These are phyloP conservation scores for Lanmaoa pseudosensibilis DNA, from an alignment of 768 basidiomycete genomes.

Conservation along the genomic window DNA sequence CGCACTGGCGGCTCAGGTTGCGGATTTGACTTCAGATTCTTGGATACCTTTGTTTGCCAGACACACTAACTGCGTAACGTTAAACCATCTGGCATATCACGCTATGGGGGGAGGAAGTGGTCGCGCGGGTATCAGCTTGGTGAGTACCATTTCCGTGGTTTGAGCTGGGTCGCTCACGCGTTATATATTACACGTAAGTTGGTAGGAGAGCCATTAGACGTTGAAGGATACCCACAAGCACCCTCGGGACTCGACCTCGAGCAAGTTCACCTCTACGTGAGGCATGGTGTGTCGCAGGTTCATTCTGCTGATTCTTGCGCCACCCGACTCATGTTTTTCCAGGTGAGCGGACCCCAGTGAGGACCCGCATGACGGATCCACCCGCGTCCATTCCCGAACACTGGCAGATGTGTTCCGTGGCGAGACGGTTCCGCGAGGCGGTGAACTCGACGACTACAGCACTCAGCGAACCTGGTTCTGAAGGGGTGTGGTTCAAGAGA, in stretches of 20 bases:
- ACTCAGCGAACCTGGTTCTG: constrained; percentile 10
- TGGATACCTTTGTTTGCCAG: background rate
- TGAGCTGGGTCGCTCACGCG: background rate
- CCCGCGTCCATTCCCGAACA: constrained; percentile 67
- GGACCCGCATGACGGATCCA: constrained; percentile 56
- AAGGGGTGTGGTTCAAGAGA: constrained; percentile 40
- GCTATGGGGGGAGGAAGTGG: background rate
- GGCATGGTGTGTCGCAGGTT: constrained; percentile 57
- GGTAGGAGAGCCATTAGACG: constrained; percentile 52
- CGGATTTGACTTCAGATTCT: background rate
- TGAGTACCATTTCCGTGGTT: constrained; percentile 4
- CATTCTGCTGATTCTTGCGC: background rate
- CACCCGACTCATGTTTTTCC: background rate
- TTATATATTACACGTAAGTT: constrained; percentile 16
- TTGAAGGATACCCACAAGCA: constrained; percentile 57
- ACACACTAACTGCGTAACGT: background rate
- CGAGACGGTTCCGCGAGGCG: constrained; percentile 49
- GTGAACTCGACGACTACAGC: constrained; percentile 32
- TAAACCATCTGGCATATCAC: background rate
- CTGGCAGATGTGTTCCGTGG: constrained; percentile 66
- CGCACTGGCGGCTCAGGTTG: no score
- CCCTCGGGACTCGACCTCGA: constrained; percentile 57
- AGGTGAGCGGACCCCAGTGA: constrained; percentile 83
- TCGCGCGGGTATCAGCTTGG: constrained; percentile 9
- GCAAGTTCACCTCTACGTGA: constrained; percentile 73